phyloP scores from a whole-genome alignment of 768 basidiomycete species.

The Termitomyces heimii region DNA sequence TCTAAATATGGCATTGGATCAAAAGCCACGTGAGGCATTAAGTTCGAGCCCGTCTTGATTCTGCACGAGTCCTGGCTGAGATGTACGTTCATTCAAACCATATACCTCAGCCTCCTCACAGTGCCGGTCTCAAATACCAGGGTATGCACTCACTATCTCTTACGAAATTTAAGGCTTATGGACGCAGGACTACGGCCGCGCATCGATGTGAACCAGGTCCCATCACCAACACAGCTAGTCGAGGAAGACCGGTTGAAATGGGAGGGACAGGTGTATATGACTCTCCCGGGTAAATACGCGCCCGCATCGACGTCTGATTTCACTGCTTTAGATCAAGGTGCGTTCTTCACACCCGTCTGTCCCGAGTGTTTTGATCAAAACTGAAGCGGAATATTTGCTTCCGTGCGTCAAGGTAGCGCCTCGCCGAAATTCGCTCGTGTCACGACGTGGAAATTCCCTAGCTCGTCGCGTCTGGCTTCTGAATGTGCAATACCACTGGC shows the following conservation, averaged over 20 bases:
- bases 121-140: slow-evolving; percentile 48
- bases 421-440: slow-evolving; percentile 87
- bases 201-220: slow-evolving; percentile 86
- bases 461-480: slow-evolving; percentile 67
- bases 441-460: slow-evolving; percentile 87
- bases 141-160: slow-evolving; percentile 19
- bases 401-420: slow-evolving; percentile 57
- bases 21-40: background rate
- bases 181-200: slow-evolving; percentile 64
- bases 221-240: slow-evolving; percentile 80
- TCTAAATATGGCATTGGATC: background rate
- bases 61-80: background rate
- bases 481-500: slow-evolving; percentile 84
- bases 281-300: slow-evolving; percentile 49
- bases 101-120: slow-evolving; percentile 69
- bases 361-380: background rate
- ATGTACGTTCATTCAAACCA: slow-evolving; percentile 45
- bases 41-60: background rate
- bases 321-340: slow-evolving; percentile 86
- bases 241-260: slow-evolving; percentile 77
- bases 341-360: background rate
- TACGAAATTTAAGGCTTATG: slow-evolving; percentile 5
- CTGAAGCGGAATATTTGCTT: background rate
- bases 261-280: slow-evolving; percentile 64
- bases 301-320: slow-evolving; percentile 88